Evolutionary conservation across 257 asterid genomes (phyloP).

Genomic region (Primulina eburnea): DNA sequence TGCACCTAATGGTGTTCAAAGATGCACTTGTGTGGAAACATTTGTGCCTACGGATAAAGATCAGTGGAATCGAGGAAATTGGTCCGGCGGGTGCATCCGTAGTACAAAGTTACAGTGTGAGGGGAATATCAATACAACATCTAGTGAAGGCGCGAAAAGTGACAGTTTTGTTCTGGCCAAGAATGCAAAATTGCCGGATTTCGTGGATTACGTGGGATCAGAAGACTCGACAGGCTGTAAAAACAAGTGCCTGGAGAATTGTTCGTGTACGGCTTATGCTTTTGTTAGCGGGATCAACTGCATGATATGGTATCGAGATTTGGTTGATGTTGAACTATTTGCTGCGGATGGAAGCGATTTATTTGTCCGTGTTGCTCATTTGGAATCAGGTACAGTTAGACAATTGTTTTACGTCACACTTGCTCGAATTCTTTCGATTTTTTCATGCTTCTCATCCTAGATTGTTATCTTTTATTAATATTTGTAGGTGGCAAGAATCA

Average conservation of each 20-base stretch:
- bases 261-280: constrained; percentile 70
- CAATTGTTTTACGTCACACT: background rate
- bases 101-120: constrained; percentile 38
- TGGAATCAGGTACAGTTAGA: constrained; percentile 51
- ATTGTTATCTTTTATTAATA: background rate
- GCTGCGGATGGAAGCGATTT: constrained; percentile 48
- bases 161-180: constrained; percentile 41
- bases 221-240: constrained; percentile 34
- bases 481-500: constrained; percentile 33
- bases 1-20: background rate
- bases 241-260: constrained; percentile 45
- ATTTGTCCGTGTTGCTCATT: constrained; percentile 52
- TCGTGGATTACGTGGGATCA: constrained; percentile 35
- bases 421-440: constrained; percentile 13
- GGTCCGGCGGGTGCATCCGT: constrained; percentile 68
- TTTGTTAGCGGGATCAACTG: constrained; percentile 52
- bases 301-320: constrained; percentile 58
- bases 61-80: constrained; percentile 49
- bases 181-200: constrained; percentile 69
- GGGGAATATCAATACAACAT: background rate
- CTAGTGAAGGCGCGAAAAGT: constrained; percentile 8
- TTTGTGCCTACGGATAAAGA: constrained; percentile 42
- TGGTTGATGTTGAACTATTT: constrained; percentile 63
- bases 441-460: constrained; percentile 1
- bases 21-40: constrained; percentile 56